Evolutionary conservation across 352 stramenopile genomes (phyloP).

Genomic region (Phytophthora litchii): DNA sequence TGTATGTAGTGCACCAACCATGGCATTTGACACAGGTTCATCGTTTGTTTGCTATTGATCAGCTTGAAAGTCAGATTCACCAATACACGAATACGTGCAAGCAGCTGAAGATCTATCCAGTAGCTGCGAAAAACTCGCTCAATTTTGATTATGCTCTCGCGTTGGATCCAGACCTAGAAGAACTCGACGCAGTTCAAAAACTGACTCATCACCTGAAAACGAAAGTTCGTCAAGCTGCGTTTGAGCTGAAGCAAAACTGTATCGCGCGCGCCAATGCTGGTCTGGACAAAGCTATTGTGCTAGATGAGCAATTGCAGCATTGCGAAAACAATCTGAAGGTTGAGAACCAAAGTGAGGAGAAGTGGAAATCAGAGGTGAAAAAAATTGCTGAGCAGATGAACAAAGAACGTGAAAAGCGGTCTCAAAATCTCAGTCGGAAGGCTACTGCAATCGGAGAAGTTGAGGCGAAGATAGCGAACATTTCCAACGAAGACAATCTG

Average conservation of each 20-base stretch:
- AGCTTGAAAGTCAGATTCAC: constrained; percentile 71
- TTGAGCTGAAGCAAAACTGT: constrained; percentile 71
- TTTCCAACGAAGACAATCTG: constrained; percentile 65
- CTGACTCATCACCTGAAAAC: constrained; percentile 73
- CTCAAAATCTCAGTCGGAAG: constrained; percentile 53
- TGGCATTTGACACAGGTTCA: constrained; percentile 5
- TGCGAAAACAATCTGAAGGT: constrained; percentile 55
- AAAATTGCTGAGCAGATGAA: constrained; percentile 65
- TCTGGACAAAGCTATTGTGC: constrained; percentile 59
- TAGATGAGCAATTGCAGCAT: constrained; percentile 62
- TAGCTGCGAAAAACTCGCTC: constrained; percentile 81
- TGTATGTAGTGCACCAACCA: neutral
- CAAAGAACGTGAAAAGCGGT: constrained; percentile 56
- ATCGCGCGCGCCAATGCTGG: constrained; percentile 57
- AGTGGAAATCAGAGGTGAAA: constrained; percentile 43
- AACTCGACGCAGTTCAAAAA: constrained; percentile 57
- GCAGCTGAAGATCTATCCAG: constrained; percentile 88
- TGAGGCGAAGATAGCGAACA: constrained; percentile 72
- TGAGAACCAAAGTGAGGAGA: constrained; percentile 62
- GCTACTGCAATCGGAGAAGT: constrained; percentile 63
- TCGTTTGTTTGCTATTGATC: constrained; percentile 1
- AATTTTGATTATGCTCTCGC: constrained; percentile 79
- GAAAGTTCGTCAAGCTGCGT: constrained; percentile 55
- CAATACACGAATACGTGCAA: constrained; percentile 83
- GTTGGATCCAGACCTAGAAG: constrained; percentile 65